These are phyloP conservation scores for Podospora conica DNA, from an alignment of 495 filamentous ascomycete genomes.

Conservation along the genomic window DNA sequence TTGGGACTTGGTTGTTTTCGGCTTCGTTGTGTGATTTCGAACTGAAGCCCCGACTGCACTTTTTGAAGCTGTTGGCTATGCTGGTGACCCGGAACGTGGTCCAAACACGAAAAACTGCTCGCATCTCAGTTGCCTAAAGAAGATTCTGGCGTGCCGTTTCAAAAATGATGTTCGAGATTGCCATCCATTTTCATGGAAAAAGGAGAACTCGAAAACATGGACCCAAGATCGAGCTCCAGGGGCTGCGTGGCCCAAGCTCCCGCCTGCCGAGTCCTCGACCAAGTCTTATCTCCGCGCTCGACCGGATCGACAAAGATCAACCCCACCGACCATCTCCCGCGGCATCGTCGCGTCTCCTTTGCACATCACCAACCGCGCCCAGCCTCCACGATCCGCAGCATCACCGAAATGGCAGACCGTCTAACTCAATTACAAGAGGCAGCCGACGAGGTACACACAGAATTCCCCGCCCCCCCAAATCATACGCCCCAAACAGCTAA, in stretches of 20 bases:
- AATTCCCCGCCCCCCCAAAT: background rate
- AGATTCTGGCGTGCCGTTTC: no score
- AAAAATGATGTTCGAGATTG: background rate
- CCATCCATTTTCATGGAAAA: background rate
- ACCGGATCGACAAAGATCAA: background rate
- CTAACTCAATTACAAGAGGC: slow-evolving; percentile 93
- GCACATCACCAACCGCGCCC: background rate
- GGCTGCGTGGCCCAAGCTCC: background rate
- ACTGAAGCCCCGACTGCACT: background rate
- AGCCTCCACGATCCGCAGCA: background rate
- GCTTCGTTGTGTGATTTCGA: background rate
- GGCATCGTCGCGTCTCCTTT: background rate
- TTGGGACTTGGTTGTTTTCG: background rate
- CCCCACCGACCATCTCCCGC: no score
- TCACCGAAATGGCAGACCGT: slow-evolving; percentile 68
- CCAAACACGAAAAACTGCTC: background rate
- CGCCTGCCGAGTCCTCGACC: background rate
- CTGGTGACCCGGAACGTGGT: background rate
- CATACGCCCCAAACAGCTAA: slow-evolving; percentile 5
- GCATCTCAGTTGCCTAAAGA: no score
- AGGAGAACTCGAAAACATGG: background rate
- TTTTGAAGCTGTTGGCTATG: background rate
- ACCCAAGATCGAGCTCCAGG: background rate
- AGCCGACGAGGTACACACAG: slow-evolving; percentile 61
- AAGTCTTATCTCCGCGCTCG: background rate